Evolutionary conservation across 139 green algal genomes (phyloP).

Genomic region (Coelastrella sp.): DNA sequence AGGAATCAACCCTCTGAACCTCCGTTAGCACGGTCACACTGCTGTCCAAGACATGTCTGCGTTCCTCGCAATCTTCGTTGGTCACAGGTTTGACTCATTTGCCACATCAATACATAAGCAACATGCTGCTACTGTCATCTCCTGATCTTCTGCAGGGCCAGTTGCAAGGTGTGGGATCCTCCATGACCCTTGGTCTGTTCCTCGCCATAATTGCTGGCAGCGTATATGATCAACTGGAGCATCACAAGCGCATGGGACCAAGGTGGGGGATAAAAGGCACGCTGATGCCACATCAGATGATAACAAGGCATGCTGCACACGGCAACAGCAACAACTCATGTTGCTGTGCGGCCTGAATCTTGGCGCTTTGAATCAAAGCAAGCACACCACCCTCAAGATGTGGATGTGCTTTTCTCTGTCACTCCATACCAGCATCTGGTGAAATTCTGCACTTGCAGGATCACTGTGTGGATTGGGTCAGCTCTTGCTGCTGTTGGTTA

Average conservation of each 20-base stretch:
- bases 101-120: too few species aligned
- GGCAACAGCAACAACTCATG: too few species aligned
- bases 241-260: conserved; percentile 14
- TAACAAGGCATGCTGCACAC: background rate
- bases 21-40: too few species aligned
- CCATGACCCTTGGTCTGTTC: conserved; percentile 13
- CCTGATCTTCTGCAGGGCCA: background rate
- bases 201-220: conserved; percentile 27
- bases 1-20: too few species aligned
- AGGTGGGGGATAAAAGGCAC: background rate
- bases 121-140: background rate
- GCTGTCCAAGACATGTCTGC: too few species aligned
- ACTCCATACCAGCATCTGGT: background rate
- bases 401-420: background rate
- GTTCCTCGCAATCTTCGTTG: too few species aligned
- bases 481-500: conserved; percentile 1
- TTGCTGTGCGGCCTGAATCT: too few species aligned
- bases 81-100: too few species aligned
- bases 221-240: conserved; percentile 10
- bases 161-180: background rate
- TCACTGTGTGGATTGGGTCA: conserved; percentile 8
- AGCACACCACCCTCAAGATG: too few species aligned
- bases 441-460: background rate
- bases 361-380: too few species aligned
- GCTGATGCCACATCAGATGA: background rate